Conservation (phyloP, 2,329 filamentous ascomycete genomes). For the Podosphaera xanthii region DNA sequence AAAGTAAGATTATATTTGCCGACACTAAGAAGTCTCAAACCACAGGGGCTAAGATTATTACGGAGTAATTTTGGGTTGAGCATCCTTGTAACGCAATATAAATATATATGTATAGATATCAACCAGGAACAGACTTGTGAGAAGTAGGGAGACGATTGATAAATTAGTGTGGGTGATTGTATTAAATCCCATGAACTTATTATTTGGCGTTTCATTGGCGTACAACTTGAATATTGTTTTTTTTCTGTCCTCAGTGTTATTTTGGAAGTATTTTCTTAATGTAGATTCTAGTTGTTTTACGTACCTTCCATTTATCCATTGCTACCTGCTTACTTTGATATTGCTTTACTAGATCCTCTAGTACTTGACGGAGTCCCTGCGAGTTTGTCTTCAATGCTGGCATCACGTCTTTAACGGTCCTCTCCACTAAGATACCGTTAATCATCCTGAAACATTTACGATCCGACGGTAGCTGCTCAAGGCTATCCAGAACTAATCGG, state of each 20-base stretch:
- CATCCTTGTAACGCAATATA: no score
- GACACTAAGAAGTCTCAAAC: no score
- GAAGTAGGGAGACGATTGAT: no score
- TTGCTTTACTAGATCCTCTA: conserved; percentile 87
- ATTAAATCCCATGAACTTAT: neutral
- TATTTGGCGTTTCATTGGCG: conserved; percentile 32
- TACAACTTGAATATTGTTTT: conserved; percentile 74
- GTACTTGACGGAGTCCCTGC: conserved; percentile 77
- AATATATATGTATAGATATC: no score
- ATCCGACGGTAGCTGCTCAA: conserved; percentile 58
- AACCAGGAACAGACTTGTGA: no score
- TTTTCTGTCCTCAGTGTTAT: conserved; percentile 34
- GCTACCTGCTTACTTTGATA: conserved; percentile 90
- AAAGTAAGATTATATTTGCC: no score
- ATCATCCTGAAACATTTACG: conserved; percentile 98
- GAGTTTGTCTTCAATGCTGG: conserved; percentile 83
- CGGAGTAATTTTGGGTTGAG: no score
- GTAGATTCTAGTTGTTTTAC: conserved; percentile 10
- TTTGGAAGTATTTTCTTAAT: neutral
- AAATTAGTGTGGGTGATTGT: no score
- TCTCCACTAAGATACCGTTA: conserved; percentile 85
- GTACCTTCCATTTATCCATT: conserved; percentile 94
- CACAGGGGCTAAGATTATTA: no score
- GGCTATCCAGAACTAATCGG: conserved; percentile 73
- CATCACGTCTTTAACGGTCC: conserved; percentile 79